Evolutionary conservation across 1,139 yeast species (phyloP), one percentile per base, ranked within the genome.

Genomic region (Lodderomyces parapsilosis): DNA sequence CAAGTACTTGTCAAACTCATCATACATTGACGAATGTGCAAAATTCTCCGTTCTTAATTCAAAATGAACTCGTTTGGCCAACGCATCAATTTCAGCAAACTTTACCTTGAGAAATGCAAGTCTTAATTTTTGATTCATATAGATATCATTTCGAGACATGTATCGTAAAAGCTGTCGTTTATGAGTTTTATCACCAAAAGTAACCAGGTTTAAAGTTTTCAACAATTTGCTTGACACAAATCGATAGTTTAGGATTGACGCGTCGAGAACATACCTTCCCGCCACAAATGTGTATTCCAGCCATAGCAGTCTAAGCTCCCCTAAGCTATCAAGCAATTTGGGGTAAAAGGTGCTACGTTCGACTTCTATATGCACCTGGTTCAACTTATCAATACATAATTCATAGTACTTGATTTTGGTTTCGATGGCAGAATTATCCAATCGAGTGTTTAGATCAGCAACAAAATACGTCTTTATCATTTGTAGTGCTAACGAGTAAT

Each of bases 381-480:
- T 13, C n/a, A 44, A n/a, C 3, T n/a, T 15, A 2, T 36, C 25
- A 13, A 44, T 7, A 27, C 31, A 13, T 14, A 28, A 13, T 10
- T 36, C 19, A 40, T 49, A 54, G 33, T 42, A 48, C 1, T 43
- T 13, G 3, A 49, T 25, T 39, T 48, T 53, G 23, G 19, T 28
- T 5, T 42, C 39, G 7, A 49, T 35, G n/a, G 37, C 33, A 8
- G 38, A 31, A 22, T 48, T 33, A 28, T 49, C 42, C 2, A 60
- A 33, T 13, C 47, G 38, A n/a, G 41, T 36, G 47, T 63, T 64
- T 42, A 65, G 46, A 46, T 62, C 57, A 38, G 39, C 30, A 2
- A 51, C 27, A 43, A 53, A 65, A 42, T 57, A 58, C 7, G 28
- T 13, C 8, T 41, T 31, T 1, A 63, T 49, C 36, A 63, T 41